Conservation (phyloP, 192 early-diverging fungal species). For the Podila clonocystis region DNA sequence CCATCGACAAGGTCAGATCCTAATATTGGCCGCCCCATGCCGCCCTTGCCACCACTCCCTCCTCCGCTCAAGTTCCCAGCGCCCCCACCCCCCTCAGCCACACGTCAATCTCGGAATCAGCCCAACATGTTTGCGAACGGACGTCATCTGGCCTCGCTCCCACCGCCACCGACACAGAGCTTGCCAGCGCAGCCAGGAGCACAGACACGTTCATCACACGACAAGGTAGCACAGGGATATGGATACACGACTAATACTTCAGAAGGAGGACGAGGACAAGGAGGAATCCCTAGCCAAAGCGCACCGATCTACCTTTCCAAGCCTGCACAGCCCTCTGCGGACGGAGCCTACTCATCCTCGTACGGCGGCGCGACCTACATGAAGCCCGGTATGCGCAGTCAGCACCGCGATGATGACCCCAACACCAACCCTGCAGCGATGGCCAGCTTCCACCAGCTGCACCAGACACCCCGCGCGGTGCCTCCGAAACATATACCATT, state of each 20-base stretch:
- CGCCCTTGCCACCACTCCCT: background rate
- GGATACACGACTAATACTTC: background rate
- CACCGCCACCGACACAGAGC: conserved; percentile 22
- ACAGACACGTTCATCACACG: background rate
- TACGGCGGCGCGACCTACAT: background rate
- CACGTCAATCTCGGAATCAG: conserved; percentile 23
- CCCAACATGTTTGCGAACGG: conserved; percentile 9
- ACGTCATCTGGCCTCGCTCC: conserved; percentile 4
- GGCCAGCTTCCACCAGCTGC: background rate
- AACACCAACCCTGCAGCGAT: background rate
- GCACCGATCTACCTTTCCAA: conserved; percentile 43
- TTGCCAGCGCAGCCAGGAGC: conserved; percentile 11
- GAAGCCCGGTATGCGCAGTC: background rate
- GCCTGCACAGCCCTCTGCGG: conserved; percentile 13
- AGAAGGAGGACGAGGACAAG: conserved; percentile 6
- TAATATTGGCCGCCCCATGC: background rate
- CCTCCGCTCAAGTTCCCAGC: conserved; percentile 23
- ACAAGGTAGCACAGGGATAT: background rate
- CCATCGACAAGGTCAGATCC: background rate
- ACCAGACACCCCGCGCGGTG: background rate
- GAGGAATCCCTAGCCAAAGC: background rate
- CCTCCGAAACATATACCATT: background rate
- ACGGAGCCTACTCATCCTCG: conserved; percentile 1
- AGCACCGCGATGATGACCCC: background rate
- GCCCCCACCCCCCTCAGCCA: conserved; percentile 34